A percentile compares a stretch with the other conserved stretches of the same genome.
Conservation (phyloP, 2,329 filamentous ascomycete species). For the Pseudogymnoascus sp. region DNA sequence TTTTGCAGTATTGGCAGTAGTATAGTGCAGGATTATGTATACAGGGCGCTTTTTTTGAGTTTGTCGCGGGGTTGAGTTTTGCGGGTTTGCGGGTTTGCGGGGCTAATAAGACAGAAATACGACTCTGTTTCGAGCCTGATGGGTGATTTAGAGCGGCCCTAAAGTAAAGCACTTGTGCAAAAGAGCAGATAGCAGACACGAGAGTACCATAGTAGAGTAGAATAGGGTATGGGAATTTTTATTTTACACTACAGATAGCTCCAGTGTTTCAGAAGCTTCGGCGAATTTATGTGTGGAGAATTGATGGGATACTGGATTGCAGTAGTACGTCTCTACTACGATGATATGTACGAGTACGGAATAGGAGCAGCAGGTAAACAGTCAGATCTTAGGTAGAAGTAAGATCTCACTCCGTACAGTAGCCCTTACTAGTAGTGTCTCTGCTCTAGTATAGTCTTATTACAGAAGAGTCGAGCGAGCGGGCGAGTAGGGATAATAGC, state of each 20-base stretch:
- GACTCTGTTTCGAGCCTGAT: not conserved
- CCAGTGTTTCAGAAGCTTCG: not conserved
- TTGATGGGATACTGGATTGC: not conserved
- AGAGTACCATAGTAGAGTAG: not conserved
- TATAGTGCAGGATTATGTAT: not conserved
- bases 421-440: too few species aligned
- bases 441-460: too few species aligned
- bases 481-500: not conserved
- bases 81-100: not conserved
- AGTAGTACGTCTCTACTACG: too few species aligned
- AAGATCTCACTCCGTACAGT: too few species aligned
- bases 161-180: not conserved
- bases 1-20: not conserved
- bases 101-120: not conserved
- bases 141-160: not conserved
- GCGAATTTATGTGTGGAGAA: not conserved
- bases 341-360: not conserved
- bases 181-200: not conserved
- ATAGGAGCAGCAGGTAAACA: too few species aligned
- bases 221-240: not conserved
- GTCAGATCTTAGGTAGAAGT: too few species aligned
- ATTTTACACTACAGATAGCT: not conserved
- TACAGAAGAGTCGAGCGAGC: too few species aligned
- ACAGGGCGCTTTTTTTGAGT: not conserved
- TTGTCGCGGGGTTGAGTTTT: not conserved